Base-by-base conservation (phyloP, 2,329 filamentous ascomycete species). In the Diaporthe caulivora region DNA sequence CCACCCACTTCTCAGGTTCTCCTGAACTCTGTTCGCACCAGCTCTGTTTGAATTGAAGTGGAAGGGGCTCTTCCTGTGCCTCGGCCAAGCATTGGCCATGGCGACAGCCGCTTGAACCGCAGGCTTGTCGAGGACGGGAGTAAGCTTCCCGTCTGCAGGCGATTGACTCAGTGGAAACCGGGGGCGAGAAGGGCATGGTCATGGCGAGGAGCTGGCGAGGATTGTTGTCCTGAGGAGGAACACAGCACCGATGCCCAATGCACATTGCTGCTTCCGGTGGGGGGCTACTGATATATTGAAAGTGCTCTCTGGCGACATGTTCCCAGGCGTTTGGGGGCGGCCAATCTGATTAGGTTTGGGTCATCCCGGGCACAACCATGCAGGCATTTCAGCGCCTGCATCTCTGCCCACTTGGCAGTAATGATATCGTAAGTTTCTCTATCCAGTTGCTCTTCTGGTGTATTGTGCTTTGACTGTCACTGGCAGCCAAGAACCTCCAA, bases 61-160 rank as follows among this genome's bases (percentile, higher is more conserved):
- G 26, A 49, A 67, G 31, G 4, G 31, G 10, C n/a, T 3, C 15
- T 31, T 53, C n/a, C 21, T 37, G 29, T 53, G 47, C 62, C 15
- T 67, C 47, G 44, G 62, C 62, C 44, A 67, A 67, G 62, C 44
- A 11, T 44, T 51, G 60, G 60, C 37, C 44, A 67, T 13, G 17
- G 60, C 60, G 44, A 67, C 11, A n/a, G n/a, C 31, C 47, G 44
- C 44, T 37, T 37, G 44, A 65, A 65, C 60, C 44, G 62, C 62
- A 40, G 47, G 29, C 62, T 67, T 67, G 47, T 67, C 47, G 62
- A 37, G 24, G 7, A 51, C 47, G 47, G 62, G 31, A 53, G 11
- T 15, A 53, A 17, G 51, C 47, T 67, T 53, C 62, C 62, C 62
- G 47, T 67, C 44, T 67, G 62, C 62, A 53, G 62, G 47, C 11